Conservation (phyloP, 176 grass and related monocot genomes). For the Avena eriantha region DNA sequence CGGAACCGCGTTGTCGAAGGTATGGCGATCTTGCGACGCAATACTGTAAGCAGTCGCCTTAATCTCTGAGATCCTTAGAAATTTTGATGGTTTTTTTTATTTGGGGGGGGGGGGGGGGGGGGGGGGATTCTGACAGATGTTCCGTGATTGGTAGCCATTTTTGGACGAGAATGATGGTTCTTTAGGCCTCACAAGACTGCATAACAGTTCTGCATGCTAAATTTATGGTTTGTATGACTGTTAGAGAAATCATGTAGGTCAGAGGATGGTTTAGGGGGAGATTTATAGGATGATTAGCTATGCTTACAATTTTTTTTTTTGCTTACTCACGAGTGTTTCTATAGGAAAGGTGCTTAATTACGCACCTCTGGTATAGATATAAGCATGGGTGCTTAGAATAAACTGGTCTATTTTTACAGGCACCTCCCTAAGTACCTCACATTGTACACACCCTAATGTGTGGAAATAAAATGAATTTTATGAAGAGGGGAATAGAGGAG, state of each 20-base stretch:
- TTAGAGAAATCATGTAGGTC: background rate
- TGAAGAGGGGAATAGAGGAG: background rate
- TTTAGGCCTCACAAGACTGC: background rate
- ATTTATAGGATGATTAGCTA: background rate
- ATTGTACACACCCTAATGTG: no score
- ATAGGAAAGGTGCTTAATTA: no score
- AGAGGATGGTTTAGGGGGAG: background rate
- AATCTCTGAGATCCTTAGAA: background rate
- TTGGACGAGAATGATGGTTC: background rate
- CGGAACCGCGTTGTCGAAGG: background rate
- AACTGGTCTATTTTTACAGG: no score
- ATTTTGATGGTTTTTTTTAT: background rate
- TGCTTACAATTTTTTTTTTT: no score
- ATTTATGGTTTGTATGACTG: background rate
- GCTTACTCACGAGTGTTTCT: no score
- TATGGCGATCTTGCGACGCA: background rate
- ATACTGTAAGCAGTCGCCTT: background rate
- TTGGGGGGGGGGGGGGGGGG: background rate
- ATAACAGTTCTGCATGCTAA: background rate
- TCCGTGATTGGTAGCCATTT: background rate
- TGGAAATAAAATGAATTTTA: background rate
- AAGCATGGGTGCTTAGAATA: no score
- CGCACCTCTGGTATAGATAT: no score
- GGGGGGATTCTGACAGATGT: background rate
- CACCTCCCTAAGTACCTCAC: no score